Base-by-base conservation (phyloP, 2,329 filamentous ascomycete genomes). In the Beauveria medogensis region DNA sequence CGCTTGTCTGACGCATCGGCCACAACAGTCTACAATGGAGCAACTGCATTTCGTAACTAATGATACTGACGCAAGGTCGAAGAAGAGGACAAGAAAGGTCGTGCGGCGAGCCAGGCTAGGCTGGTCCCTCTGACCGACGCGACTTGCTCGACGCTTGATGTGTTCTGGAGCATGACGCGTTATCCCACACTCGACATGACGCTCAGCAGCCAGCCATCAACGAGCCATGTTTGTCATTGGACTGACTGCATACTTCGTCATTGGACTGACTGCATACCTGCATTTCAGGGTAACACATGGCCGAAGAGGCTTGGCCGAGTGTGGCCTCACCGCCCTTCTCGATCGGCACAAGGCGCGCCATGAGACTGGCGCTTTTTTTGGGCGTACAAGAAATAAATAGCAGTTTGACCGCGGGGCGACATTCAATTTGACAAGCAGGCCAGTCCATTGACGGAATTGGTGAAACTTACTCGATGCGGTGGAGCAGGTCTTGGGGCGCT, bases 261-360 rank as follows among this genome's bases (percentile, higher is more conserved):
- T 28, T 16, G 34, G 14, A 37, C 12, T 16, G 30, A 24, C 22
- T 44, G 20, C 51, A 16, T 40, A 40, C 14, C 30, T 37, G 30
- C 55, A 34, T 37, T 24, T 18, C 16, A 37, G 37, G 37, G 48
- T 34, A 20, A 30, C 22, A 12, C 56, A 52, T 44, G n/a, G 16
- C 56, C 37, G n/a, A 59, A 22, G 47, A 34, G 37, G 34, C 7
- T 52, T 40, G 47, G 26, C 18, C 22, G 24, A n/a, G 18, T 26
- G 14, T 58, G 24, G 46, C 24, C 37, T 52, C 56, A 59, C 56
- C 56, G 56, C 56, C 56, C 56, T 59, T 59, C 37, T 52, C 48
- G 12, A 52, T 44, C 37, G 46, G 22, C 56, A 28, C 16, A 22
- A 34, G 34, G 14, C 47, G 30, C 18, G 30, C 18, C 16, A 26